These are phyloP conservation scores for Coffea canephora DNA, from an alignment of 257 asterid genomes.

Conservation along the genomic window DNA sequence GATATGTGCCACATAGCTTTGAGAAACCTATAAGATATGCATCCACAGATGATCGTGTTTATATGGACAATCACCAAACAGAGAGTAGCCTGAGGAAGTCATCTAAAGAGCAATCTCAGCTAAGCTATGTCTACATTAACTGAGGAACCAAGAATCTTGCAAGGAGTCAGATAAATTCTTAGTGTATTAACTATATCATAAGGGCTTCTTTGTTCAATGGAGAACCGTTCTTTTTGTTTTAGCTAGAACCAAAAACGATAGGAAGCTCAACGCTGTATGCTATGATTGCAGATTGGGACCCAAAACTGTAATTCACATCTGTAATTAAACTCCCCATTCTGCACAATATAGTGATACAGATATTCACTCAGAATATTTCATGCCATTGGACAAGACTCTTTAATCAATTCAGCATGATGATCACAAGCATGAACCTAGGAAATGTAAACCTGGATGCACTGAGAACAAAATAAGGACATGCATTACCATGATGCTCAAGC, in stretches of 20 bases:
- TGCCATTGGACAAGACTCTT: background rate
- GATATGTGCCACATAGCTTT: background rate
- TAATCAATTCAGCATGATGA: background rate
- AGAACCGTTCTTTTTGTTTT: constrained; percentile 4
- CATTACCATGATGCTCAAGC: constrained; percentile 70
- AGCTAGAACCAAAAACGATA: background rate
- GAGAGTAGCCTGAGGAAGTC: background rate
- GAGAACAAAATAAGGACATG: constrained; percentile 1
- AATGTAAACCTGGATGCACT: background rate
- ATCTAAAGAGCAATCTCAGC: background rate
- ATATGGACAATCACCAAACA: background rate
- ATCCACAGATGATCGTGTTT: background rate
- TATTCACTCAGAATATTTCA: background rate
- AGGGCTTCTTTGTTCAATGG: background rate
- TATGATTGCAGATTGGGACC: background rate
- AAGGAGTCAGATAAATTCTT: background rate
- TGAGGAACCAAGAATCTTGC: background rate
- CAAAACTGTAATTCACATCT: background rate
- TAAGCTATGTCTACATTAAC: background rate
- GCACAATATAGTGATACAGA: background rate
- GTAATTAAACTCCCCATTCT: background rate
- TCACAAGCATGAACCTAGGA: background rate
- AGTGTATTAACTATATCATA: background rate
- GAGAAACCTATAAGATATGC: background rate
- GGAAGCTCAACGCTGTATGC: background rate